Evolutionary conservation across 768 basidiomycete genomes (phyloP).

Genomic region (Hericium erinaceus): DNA sequence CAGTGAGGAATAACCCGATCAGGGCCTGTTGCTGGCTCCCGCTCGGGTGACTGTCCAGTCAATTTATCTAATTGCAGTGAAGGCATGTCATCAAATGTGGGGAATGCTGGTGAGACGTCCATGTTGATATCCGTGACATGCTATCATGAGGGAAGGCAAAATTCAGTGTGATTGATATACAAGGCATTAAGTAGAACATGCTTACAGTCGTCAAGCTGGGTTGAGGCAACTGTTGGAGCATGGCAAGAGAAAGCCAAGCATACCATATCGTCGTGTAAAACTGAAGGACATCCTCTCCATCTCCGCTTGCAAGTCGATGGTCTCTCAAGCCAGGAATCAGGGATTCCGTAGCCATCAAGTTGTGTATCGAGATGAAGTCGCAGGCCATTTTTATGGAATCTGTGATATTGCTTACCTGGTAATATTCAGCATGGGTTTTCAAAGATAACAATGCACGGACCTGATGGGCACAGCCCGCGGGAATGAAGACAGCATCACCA

Average conservation of each 20-base stretch:
- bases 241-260: constrained; percentile 72
- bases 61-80: no score
- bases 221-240: no score
- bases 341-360: constrained; percentile 73
- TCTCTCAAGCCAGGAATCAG: constrained; percentile 83
- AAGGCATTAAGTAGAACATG: no score
- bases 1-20: no score
- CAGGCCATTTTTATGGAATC: constrained; percentile 94
- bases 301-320: constrained; percentile 76
- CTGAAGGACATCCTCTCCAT: constrained; percentile 93
- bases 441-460: constrained; percentile 28
- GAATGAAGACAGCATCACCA: constrained; percentile 92
- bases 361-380: constrained; percentile 93
- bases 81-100: no score
- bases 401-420: constrained; percentile 78
- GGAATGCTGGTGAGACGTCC: no score
- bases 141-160: no score
- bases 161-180: no score
- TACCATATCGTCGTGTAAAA: constrained; percentile 91
- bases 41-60: no score
- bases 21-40: no score
- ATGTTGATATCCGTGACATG: no score
- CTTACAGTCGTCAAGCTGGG: no score
- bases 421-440: neutral
- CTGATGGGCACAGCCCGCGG: constrained; percentile 89